A percentile compares a stretch with the other conserved stretches of the same genome.
phyloP scores from a whole-genome alignment of 495 filamentous ascomycete species.

The Neurospora intermedia region DNA sequence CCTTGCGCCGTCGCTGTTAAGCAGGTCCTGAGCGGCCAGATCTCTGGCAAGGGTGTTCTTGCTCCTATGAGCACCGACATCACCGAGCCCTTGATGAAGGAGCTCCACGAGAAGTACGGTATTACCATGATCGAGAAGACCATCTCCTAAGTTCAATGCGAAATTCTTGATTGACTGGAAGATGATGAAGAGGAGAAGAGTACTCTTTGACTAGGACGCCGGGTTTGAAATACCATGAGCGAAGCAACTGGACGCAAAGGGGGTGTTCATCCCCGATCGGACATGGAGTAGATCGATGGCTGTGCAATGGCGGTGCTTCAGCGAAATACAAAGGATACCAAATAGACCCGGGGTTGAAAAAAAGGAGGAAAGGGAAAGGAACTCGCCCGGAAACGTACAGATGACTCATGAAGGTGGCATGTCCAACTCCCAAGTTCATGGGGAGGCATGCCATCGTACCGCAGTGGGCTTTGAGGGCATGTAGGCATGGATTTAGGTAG shows the following conservation, averaged over 20 bases:
- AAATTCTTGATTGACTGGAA: not conserved
- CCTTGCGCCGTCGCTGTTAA: constrained; percentile 50
- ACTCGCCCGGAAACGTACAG: not conserved
- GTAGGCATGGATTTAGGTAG: not conserved
- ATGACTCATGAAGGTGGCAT: not conserved
- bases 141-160: constrained; percentile 11
- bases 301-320: not conserved
- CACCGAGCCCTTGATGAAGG: constrained; percentile 58
- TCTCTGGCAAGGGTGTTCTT: constrained; percentile 65
- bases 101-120: constrained; percentile 28
- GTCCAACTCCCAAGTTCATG: not conserved
- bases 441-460: not conserved
- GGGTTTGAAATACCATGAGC: not conserved
- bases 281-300: not conserved
- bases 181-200: not conserved
- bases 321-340: not conserved
- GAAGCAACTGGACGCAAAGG: not conserved
- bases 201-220: not conserved
- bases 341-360: not conserved
- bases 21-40: constrained; percentile 74
- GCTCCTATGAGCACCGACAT: constrained; percentile 72
- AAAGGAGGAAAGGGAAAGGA: not conserved
- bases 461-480: not conserved
- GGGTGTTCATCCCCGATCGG: not conserved
- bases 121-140: constrained; percentile 28